Evolutionary conservation across 257 asterid genomes (phyloP).

Genomic region (Solanum gandarillasii): DNA sequence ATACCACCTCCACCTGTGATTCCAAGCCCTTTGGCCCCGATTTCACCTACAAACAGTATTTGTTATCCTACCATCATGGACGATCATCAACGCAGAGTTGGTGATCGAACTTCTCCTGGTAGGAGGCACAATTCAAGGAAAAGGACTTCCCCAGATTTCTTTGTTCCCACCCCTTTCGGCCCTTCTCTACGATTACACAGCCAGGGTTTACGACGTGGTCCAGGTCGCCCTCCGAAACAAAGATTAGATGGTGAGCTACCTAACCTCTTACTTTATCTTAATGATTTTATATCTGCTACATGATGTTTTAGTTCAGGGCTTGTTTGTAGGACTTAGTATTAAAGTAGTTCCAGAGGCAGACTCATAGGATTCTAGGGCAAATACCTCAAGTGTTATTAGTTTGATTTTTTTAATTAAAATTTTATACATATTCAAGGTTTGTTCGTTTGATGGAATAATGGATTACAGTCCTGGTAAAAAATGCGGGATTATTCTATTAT

Average conservation of each 20-base stretch:
- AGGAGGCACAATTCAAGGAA: neutral
- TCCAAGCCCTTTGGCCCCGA: neutral
- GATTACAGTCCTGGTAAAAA: neutral
- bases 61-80: neutral
- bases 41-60: too few relatives aligned
- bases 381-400: neutral
- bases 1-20: neutral
- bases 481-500: neutral
- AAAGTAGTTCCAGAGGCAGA: neutral
- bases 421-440: neutral
- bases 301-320: neutral
- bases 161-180: neutral
- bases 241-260: neutral
- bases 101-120: neutral
- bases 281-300: neutral
- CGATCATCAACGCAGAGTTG: neutral
- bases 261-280: neutral
- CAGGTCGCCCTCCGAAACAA: neutral
- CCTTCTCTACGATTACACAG: neutral
- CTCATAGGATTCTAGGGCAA: neutral
- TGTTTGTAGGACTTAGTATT: neutral
- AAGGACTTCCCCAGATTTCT: neutral
- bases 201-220: neutral
- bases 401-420: neutral
- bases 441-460: neutral